Evolutionary conservation across 495 filamentous ascomycete species (phyloP).

Genomic region (Penicillium longicatenatum): DNA sequence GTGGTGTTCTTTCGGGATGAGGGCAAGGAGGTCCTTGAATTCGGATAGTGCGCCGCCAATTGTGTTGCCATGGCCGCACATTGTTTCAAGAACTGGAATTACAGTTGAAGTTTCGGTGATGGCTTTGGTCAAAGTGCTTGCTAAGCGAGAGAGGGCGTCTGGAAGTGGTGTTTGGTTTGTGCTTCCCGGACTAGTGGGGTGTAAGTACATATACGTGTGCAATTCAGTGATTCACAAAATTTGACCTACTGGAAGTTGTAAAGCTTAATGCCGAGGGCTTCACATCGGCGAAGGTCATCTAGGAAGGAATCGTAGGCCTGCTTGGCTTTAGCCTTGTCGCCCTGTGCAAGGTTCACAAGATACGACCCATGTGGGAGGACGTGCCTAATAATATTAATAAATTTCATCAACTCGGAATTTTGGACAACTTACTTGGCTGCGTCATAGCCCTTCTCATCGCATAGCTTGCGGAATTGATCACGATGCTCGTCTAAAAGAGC

Average conservation of each 20-base stretch:
- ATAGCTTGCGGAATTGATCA: slow-evolving; percentile 66
- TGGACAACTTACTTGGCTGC: slow-evolving; percentile 50
- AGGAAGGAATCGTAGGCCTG: slow-evolving; percentile 86
- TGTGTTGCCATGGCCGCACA: slow-evolving; percentile 89
- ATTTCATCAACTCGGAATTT: not conserved
- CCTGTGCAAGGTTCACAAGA: slow-evolving; percentile 90
- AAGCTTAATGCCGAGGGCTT: slow-evolving; percentile 80
- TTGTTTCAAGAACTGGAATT: slow-evolving; percentile 86
- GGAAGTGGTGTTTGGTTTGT: slow-evolving; percentile 64
- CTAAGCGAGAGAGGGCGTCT: slow-evolving; percentile 76
- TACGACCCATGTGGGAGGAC: slow-evolving; percentile 93
- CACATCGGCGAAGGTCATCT: slow-evolving; percentile 87
- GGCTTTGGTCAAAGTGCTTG: slow-evolving; percentile 74
- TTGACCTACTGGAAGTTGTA: slow-evolving; percentile 87
- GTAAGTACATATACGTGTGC: slow-evolving; percentile 16
- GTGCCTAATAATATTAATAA: slow-evolving; percentile 45
- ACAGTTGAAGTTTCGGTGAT: slow-evolving; percentile 74
- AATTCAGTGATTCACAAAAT: not conserved
- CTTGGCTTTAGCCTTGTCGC: slow-evolving; percentile 73
- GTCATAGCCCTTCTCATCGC: slow-evolving; percentile 72
- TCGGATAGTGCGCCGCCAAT: slow-evolving; percentile 84
- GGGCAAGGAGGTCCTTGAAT: slow-evolving; percentile 76
- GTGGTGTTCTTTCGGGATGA: slow-evolving; percentile 70
- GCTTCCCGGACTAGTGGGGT: slow-evolving; percentile 64
- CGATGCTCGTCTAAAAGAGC: slow-evolving; percentile 66